A percentile compares a stretch with the other conserved stretches of the same genome.
Evolutionary conservation across 192 early-diverging fungal species (phyloP).

Genomic region (Gigaspora rosea): DNA sequence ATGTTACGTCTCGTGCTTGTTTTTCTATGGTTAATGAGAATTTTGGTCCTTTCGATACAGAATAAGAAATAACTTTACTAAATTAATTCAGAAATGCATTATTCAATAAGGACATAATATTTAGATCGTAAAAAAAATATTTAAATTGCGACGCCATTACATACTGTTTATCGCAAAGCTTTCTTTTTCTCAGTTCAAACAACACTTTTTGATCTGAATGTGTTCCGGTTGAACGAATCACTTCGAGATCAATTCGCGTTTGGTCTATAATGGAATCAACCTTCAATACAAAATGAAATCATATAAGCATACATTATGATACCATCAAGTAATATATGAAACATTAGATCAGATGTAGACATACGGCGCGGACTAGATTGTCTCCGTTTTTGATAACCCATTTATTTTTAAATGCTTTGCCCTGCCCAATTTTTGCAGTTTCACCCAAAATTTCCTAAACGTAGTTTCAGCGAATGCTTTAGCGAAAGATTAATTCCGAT

Average conservation of each 20-base stretch:
- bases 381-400: constrained; percentile 89
- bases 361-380: constrained; percentile 67
- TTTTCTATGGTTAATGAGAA: constrained; percentile 87
- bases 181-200: constrained; percentile 78
- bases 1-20: constrained; percentile 93
- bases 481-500: neutral
- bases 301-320: neutral
- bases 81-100: constrained; percentile 18
- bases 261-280: constrained; percentile 84
- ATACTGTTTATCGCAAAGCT: constrained; percentile 67
- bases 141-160: constrained; percentile 28
- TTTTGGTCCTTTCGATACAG: constrained; percentile 81
- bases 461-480: neutral
- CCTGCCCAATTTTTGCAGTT: constrained; percentile 88
- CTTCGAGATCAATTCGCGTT: constrained; percentile 72
- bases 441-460: constrained; percentile 63
- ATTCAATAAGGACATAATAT: neutral
- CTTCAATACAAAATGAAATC: constrained; percentile 17
- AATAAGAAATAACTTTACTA: constrained; percentile 80
- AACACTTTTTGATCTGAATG: constrained; percentile 66
- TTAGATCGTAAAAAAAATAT: constrained; percentile 8
- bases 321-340: neutral
- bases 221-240: constrained; percentile 64
- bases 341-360: neutral
- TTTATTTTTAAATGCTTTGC: constrained; percentile 95